phyloP scores from a whole-genome alignment of 2,329 filamentous ascomycete species.

The Penicillium freii region DNA sequence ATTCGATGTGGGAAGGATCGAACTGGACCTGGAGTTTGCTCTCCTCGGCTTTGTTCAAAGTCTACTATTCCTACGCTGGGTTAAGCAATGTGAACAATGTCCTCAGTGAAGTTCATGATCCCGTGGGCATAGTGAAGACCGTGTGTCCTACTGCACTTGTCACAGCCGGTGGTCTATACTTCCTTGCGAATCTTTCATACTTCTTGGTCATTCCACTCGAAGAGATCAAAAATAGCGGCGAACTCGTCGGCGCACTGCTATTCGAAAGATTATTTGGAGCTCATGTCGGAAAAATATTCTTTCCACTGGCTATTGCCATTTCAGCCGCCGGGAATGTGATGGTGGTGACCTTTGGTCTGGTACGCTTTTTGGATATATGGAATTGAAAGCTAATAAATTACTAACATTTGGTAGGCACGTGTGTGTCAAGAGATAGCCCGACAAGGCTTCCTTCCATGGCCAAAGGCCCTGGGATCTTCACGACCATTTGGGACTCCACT shows the following conservation, averaged over 20 bases:
- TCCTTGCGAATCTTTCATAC: slow-evolving; percentile 64
- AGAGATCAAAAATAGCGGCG: slow-evolving; percentile 64
- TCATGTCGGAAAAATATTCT: slow-evolving; percentile 55
- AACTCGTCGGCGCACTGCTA: slow-evolving; percentile 66
- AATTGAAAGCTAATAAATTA: neutral
- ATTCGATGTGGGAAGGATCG: slow-evolving; percentile 61
- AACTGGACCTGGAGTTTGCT: slow-evolving; percentile 68
- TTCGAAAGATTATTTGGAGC: slow-evolving; percentile 64
- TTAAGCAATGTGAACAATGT: slow-evolving; percentile 68
- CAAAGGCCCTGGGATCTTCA: slow-evolving; percentile 60
- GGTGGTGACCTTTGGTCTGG: slow-evolving; percentile 67
- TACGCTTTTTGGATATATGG: slow-evolving; percentile 37
- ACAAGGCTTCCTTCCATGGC: slow-evolving; percentile 67
- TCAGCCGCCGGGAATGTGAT: slow-evolving; percentile 71
- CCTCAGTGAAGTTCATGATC: slow-evolving; percentile 68
- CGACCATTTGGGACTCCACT: slow-evolving; percentile 66
- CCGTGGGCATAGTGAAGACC: slow-evolving; percentile 62
- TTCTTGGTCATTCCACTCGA: slow-evolving; percentile 66
- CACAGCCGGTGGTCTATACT: slow-evolving; percentile 62
- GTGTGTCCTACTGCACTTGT: slow-evolving; percentile 60
- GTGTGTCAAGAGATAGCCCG: slow-evolving; percentile 71
- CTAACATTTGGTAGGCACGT: slow-evolving; percentile 52
- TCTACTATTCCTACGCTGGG: slow-evolving; percentile 68
- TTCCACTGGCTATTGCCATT: slow-evolving; percentile 64
- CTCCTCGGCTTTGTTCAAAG: slow-evolving; percentile 62